Evolutionary conservation across 225 moss, liverwort and hornwort species (phyloP), one percentile per base, ranked within the genome.

Genomic region (Physcomitrellopsis africana): DNA sequence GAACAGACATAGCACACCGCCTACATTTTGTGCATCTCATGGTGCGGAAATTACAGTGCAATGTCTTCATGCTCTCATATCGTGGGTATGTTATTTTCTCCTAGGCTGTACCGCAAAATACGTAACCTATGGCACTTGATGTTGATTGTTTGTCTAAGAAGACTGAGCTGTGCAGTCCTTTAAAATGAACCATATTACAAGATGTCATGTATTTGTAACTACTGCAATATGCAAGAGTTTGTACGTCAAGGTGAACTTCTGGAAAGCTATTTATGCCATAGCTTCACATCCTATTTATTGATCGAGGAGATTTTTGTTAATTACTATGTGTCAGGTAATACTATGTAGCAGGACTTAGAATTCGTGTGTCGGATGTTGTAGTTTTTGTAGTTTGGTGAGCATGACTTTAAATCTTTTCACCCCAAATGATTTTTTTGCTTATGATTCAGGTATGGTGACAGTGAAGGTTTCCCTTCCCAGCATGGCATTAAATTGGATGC

Each of bases 21-120:
- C 80, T 97, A 45, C 88, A 92, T 82, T 94, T 97, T 79, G 92
- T 91, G 70, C 84, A 91, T 26, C 65, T 81, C 44, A 84, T 94
- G 83, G 81, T 97, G 72, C 79, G 88, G 62, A 83, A 72, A 60
- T 80, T 94, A 69, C 83, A 89, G 49, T 92, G 96, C 85, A 97
- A 94, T 43, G 92, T 94, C 59, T 87, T 97, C 55, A 88, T 97
- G 96, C 94, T 94, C 58, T 97, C 94, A 10, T 97, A 93, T 78
- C 87, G 94, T 65, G 92, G 94, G 94, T 94, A 76, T 55, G 92
- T 24, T 64, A 69, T 68, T 8, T 9, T 26, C 62, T 78, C 19
- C 22, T 44, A 52, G 72, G 60, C 69, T 20, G 20, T 58, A 61
- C 20, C 62, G 55, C 54, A 26, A 48, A 43, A 8, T 20, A 13